Percentiles rank a stretch among this genome's conserved stretches.
Conservation (phyloP, 352 stramenopile genomes). For the Proteromonas lacertae region DNA sequence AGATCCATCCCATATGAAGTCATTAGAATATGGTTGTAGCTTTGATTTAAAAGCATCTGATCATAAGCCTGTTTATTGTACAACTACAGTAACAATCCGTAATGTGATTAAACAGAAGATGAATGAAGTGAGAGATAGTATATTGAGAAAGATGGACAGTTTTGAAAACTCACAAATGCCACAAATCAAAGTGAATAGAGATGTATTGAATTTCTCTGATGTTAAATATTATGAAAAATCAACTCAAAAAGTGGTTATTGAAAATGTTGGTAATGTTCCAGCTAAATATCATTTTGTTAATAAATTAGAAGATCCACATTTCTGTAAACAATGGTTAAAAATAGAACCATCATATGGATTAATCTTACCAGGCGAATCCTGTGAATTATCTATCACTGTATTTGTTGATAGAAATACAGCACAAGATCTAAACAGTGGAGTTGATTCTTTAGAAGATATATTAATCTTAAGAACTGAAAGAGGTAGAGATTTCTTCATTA, state of each 20-base stretch:
- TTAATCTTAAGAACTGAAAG: not conserved
- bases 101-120: not conserved
- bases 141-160: conserved; percentile 65
- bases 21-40: not conserved
- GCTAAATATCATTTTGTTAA: conserved; percentile 1
- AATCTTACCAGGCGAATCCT: not conserved
- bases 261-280: conserved; percentile 1
- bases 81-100: not conserved
- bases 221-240: not conserved
- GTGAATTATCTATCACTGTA: not conserved
- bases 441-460: not conserved
- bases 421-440: not conserved
- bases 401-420: not conserved
- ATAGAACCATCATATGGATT: not conserved
- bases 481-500: not conserved
- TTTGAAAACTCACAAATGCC: conserved; percentile 79
- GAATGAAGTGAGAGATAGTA: conserved; percentile 31
- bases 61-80: conserved; percentile 59
- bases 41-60: conserved; percentile 46
- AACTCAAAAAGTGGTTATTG: not conserved
- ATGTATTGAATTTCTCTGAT: not conserved
- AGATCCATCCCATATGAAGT: not conserved
- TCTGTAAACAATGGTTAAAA: not conserved
- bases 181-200: conserved; percentile 34
- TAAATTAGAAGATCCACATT: not conserved